phyloP scores from a whole-genome alignment of 2,329 filamentous ascomycete genomes.

The Aureobasidium namibiae region DNA sequence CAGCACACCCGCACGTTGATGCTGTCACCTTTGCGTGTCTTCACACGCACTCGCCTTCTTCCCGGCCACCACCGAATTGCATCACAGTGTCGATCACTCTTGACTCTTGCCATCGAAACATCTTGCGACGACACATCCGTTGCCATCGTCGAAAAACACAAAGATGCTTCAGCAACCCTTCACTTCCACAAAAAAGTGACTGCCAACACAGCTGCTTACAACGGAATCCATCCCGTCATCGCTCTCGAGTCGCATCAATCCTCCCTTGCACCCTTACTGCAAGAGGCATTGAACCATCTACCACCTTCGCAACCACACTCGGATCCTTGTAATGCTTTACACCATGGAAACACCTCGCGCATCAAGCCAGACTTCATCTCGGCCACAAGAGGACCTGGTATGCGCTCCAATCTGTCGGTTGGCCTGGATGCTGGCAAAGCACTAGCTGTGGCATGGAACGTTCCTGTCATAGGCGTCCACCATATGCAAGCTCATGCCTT shows the following conservation, averaged over 20 bases:
- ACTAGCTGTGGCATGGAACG: constrained; percentile 70
- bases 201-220: constrained; percentile 64
- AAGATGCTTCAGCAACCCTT: constrained; percentile 15
- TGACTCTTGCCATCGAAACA: constrained; percentile 65
- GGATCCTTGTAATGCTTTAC: not conserved
- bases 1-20: not conserved
- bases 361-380: constrained; percentile 71
- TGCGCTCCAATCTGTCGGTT: constrained; percentile 67
- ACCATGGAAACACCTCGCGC: not conserved
- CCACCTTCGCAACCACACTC: constrained; percentile 27
- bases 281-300: constrained; percentile 52
- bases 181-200: constrained; percentile 77
- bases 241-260: constrained; percentile 69
- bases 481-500: constrained; percentile 97
- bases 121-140: constrained; percentile 93
- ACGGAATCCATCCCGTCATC: constrained; percentile 71
- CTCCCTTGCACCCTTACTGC: constrained; percentile 60
- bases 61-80: not conserved
- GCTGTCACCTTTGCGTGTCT: constrained; percentile 6
- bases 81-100: not conserved
- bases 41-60: not conserved
- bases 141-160: constrained; percentile 57
- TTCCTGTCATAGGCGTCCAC: constrained; percentile 78
- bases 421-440: constrained; percentile 84
- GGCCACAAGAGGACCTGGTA: constrained; percentile 84